Evolutionary conservation across 2,329 filamentous ascomycete species (phyloP).

Genomic region (Fonsecaea pedrosoi): DNA sequence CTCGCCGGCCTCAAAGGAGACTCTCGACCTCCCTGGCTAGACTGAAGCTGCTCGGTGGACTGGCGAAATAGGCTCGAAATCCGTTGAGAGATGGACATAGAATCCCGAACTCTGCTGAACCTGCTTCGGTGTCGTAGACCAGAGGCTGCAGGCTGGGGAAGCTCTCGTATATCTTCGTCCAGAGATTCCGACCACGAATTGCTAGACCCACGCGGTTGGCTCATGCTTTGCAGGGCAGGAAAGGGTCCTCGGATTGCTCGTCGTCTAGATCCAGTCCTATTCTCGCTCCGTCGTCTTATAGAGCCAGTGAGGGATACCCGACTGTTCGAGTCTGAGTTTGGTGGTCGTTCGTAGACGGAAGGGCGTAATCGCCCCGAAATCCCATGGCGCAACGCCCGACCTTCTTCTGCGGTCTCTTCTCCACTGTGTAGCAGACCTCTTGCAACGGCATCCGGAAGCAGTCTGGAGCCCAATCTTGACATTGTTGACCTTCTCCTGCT

Average conservation of each 20-base stretch:
- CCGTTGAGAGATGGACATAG: constrained; percentile 49
- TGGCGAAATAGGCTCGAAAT: constrained; percentile 54
- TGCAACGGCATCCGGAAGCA: constrained; percentile 55
- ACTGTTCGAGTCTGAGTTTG: constrained; percentile 23
- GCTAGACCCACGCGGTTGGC: constrained; percentile 41
- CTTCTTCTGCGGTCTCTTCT: constrained; percentile 55
- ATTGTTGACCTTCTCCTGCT: constrained; percentile 54
- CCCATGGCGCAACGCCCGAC: constrained; percentile 53
- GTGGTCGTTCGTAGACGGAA: constrained; percentile 32
- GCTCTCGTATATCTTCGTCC: constrained; percentile 40
- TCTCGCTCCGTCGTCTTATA: constrained; percentile 28
- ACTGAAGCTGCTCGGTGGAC: constrained; percentile 40
- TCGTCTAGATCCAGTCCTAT: constrained; percentile 43
- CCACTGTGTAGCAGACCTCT: constrained; percentile 53
- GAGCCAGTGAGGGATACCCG: constrained; percentile 34
- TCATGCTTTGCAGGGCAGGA: constrained; percentile 46
- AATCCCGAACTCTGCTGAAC: constrained; percentile 52
- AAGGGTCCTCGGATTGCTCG: constrained; percentile 50
- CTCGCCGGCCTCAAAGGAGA: constrained; percentile 44
- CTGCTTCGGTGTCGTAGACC: constrained; percentile 42
- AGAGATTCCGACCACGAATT: constrained; percentile 40
- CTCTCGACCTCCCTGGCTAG: constrained; percentile 40
- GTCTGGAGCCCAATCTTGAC: constrained; percentile 56
- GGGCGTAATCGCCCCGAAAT: constrained; percentile 46
- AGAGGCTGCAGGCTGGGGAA: constrained; percentile 35